phyloP scores from a whole-genome alignment of 2,329 filamentous ascomycete species.

The Talaromyces sp. region DNA sequence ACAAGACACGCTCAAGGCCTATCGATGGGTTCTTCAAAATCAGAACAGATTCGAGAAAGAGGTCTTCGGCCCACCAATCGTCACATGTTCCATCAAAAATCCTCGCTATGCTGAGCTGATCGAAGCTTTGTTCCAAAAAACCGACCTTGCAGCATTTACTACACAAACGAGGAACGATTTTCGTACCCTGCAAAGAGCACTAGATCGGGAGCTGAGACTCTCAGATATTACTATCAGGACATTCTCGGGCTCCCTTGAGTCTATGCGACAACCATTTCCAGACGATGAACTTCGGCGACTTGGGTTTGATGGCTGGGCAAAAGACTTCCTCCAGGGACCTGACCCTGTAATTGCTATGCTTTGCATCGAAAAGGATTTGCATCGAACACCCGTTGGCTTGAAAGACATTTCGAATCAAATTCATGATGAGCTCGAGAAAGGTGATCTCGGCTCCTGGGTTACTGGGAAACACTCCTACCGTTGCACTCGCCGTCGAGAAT shows the following conservation, averaged over 20 bases:
- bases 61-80: slow-evolving; percentile 78
- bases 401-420: slow-evolving; percentile 67
- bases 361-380: slow-evolving; percentile 71
- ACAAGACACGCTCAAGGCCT: slow-evolving; percentile 68
- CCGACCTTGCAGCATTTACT: slow-evolving; percentile 67
- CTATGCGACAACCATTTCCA: slow-evolving; percentile 60
- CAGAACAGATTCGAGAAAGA: slow-evolving; percentile 69
- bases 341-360: slow-evolving; percentile 85
- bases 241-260: slow-evolving; percentile 56
- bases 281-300: slow-evolving; percentile 57
- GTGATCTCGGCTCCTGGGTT: slow-evolving; percentile 69
- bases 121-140: slow-evolving; percentile 59
- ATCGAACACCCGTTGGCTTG: slow-evolving; percentile 68
- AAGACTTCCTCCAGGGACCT: slow-evolving; percentile 79
- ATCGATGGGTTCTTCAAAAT: slow-evolving; percentile 80
- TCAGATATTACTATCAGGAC: slow-evolving; percentile 72
- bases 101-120: slow-evolving; percentile 64
- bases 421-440: slow-evolving; percentile 65
- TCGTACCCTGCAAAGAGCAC: slow-evolving; percentile 66
- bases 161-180: slow-evolving; percentile 76
- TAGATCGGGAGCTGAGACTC: slow-evolving; percentile 66
- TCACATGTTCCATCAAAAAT: slow-evolving; percentile 79
- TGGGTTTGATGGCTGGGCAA: slow-evolving; percentile 78
- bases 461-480: slow-evolving; percentile 65
- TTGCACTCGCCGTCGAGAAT: slow-evolving; percentile 74